Base-by-base conservation (phyloP, 805 yeast species). In the Spathaspora sp. region DNA sequence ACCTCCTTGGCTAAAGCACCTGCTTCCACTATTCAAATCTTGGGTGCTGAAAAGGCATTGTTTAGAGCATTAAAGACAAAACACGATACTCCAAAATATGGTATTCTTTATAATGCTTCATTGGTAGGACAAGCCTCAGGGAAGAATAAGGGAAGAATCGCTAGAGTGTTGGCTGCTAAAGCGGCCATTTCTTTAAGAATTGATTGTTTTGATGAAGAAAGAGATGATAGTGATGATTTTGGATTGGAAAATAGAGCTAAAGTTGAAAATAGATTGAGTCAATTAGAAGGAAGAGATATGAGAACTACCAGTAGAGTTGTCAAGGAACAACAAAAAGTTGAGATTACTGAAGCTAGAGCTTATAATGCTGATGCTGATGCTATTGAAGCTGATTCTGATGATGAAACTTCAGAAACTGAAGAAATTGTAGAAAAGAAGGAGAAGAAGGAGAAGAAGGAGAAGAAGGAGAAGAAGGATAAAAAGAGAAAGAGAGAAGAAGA, bases 21-120 rank as follows among this genome's bases (percentile, higher is more conserved):
- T 60, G 98, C 99, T 56, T 94, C 99, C 19, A 94, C 99, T 52
- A 87, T 94, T 58, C 99, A 94, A 80, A 93, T 94, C 60, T 81
- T 94, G 69, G 99, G 99, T 73, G 98, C 99, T 58, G 99, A 94
- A 78, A 94, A 94, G 83, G 99, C 99, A 43, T 80, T 94, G 55
- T 94, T 94, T 83, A 87, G 99, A 79, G 99, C 99, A 56, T 84
- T 94, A 67, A 94, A 94, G 81, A 94, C 99, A 54, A 94, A 94
- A 76, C 97, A 92, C 65, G 97, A 94, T 73, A 94, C 99, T 56
- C 99, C 99, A 68, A 94, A 94, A 74, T 94, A 94, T 68, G 99
- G 99, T 78, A 79, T 94, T 64, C 80, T 94, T 61, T 94, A 94
- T 79, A 98, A 94, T 70, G 97, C 98, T 52, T 89, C 97, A 29